Percentiles rank a stretch among this genome's conserved stretches.
phyloP scores from a whole-genome alignment of 1,284 basidiomycete genomes.

The Spongiforma sp. region DNA sequence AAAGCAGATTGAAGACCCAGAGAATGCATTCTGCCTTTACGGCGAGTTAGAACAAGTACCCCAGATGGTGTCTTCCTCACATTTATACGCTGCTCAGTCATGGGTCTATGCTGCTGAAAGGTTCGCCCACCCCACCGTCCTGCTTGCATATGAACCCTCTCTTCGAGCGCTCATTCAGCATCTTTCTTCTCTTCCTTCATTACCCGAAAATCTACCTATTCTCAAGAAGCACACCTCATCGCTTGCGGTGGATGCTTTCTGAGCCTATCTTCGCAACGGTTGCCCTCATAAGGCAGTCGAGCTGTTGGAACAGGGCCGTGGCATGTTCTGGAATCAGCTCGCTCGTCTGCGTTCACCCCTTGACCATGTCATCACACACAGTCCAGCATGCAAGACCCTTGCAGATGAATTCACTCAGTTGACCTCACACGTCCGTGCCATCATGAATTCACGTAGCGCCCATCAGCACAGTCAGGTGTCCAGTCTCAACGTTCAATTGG shows the following conservation, averaged over 20 bases:
- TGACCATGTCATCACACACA: neutral
- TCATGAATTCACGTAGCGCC: neutral
- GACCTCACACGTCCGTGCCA: too few relatives aligned
- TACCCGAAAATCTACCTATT: too few relatives aligned
- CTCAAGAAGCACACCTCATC: neutral
- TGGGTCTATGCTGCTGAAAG: neutral
- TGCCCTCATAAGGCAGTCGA: too few relatives aligned
- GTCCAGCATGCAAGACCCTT: neutral
- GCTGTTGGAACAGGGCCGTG: too few relatives aligned
- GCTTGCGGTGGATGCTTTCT: neutral
- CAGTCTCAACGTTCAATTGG: neutral
- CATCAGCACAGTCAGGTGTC: neutral
- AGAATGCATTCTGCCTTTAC: too few relatives aligned
- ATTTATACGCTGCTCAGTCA: too few relatives aligned
- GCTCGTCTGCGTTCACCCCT: neutral
- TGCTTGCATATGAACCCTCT: constrained; percentile 4
- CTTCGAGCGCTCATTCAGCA: neutral
- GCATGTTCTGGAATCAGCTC: too few relatives aligned
- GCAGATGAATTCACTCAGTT: too few relatives aligned
- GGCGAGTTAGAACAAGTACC: too few relatives aligned
- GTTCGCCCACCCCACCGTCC: neutral
- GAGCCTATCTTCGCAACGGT: neutral
- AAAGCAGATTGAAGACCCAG: too few relatives aligned
- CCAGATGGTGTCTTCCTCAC: too few relatives aligned
- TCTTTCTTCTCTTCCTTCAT: too few relatives aligned